These are phyloP conservation scores for Candida yuanshanica DNA, from an alignment of 805 yeast genomes.

Conservation along the genomic window DNA sequence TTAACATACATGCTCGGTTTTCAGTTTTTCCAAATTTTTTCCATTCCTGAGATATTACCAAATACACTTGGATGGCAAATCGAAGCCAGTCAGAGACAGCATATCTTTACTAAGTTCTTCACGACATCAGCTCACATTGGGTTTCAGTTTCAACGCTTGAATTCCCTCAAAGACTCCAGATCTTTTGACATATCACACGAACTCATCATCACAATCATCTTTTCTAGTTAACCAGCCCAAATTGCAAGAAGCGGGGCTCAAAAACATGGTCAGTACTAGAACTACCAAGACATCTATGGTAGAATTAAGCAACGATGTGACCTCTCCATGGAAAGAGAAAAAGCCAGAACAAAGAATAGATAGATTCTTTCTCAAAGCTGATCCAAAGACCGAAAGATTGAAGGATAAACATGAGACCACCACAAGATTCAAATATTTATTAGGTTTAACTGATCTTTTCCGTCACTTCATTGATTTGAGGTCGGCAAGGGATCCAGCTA, in stretches of 20 bases:
- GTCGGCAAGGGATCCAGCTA: conserved; percentile 70
- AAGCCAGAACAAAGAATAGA: conserved; percentile 36
- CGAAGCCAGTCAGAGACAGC: neutral
- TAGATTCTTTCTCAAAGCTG: conserved; percentile 45
- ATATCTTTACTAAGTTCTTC: neutral
- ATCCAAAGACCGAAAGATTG: conserved; percentile 51
- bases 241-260: neutral
- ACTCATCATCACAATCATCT: neutral
- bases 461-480: conserved; percentile 81
- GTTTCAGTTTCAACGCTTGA: neutral
- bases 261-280: neutral
- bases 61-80: neutral
- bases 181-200: neutral
- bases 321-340: conserved; percentile 8
- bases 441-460: conserved; percentile 80
- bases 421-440: conserved; percentile 70
- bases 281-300: neutral
- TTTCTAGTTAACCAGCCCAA: neutral
- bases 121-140: neutral
- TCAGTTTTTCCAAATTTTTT: neutral
- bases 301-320: neutral
- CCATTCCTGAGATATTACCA: neutral
- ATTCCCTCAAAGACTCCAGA: neutral
- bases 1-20: neutral
- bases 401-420: conserved; percentile 64